These are phyloP conservation scores for Phaeodactylum tricornutum DNA, from an alignment of 108 stramenopile species.

Conservation along the genomic window DNA sequence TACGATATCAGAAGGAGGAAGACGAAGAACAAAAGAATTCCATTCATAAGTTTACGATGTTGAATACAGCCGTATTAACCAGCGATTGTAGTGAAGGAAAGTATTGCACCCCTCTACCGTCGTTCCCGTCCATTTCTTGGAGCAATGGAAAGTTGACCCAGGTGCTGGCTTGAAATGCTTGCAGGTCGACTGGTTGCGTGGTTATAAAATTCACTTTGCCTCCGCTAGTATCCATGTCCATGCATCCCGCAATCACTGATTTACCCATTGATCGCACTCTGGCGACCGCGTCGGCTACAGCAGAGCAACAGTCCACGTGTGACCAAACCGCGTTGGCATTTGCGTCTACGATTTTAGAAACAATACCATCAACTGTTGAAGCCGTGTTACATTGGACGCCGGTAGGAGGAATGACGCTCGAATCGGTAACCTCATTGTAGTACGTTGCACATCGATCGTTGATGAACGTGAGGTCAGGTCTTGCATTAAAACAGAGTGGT, in stretches of 20 bases:
- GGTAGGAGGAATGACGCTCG: background rate
- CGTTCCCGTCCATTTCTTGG: background rate
- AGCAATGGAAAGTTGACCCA: constrained; percentile 4
- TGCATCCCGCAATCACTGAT: background rate
- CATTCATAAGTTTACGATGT: too few relatives aligned
- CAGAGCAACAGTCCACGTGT: background rate
- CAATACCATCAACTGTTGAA: background rate
- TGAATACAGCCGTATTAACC: background rate
- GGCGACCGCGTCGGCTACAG: background rate
- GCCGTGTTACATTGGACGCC: background rate
- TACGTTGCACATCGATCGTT: background rate
- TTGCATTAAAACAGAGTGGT: constrained; percentile 2
- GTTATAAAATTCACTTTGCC: constrained; percentile 1
- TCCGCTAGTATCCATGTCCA: background rate
- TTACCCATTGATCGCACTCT: background rate
- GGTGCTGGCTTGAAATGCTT: background rate
- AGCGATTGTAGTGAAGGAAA: constrained; percentile 4
- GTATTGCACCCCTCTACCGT: background rate
- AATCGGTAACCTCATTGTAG: constrained; percentile 1
- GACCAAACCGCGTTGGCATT: background rate
- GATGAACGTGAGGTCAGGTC: background rate
- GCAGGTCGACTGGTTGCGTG: background rate
- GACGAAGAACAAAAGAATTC: too few relatives aligned
- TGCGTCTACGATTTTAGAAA: background rate
- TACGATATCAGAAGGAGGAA: too few relatives aligned